phyloP scores from a whole-genome alignment of 2,329 filamentous ascomycete genomes.

The Arthrinium phaeospermum region DNA sequence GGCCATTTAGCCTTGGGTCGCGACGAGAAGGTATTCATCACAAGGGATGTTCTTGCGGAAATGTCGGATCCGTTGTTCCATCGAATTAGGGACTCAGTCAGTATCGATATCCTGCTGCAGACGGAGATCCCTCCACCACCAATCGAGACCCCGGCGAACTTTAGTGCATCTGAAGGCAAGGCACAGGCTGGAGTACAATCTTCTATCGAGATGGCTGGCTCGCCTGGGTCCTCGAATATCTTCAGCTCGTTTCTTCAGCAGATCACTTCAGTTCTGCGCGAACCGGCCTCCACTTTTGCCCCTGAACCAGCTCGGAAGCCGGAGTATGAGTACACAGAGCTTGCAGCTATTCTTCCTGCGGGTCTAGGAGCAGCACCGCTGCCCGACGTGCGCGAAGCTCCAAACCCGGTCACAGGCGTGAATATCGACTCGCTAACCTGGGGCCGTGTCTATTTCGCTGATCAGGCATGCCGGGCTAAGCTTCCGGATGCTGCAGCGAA shows the following conservation, averaged over 20 bases:
- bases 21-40: slow-evolving; percentile 85
- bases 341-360: slow-evolving; percentile 59
- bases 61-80: slow-evolving; percentile 85
- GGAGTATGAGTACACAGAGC: slow-evolving; percentile 50
- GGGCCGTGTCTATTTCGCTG: slow-evolving; percentile 74
- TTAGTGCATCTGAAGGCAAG: slow-evolving; percentile 35
- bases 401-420: slow-evolving; percentile 44
- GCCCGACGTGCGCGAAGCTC: slow-evolving; percentile 67
- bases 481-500: slow-evolving; percentile 57
- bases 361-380: slow-evolving; percentile 70
- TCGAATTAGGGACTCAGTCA: slow-evolving; percentile 72
- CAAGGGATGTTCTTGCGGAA: slow-evolving; percentile 75
- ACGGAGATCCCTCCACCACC: slow-evolving; percentile 32
- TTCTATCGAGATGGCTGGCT: slow-evolving; percentile 27
- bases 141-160: slow-evolving; percentile 27
- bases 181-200: slow-evolving; percentile 35
- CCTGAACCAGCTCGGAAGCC: slow-evolving; percentile 39
- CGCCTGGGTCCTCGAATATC: slow-evolving; percentile 31
- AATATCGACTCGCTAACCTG: slow-evolving; percentile 63
- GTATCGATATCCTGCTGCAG: slow-evolving; percentile 77
- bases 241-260: slow-evolving; percentile 50
- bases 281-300: slow-evolving; percentile 45
- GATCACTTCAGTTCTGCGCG: slow-evolving; percentile 56
- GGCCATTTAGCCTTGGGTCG: slow-evolving; percentile 82
- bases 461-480: slow-evolving; percentile 67